phyloP scores from a whole-genome alignment of 495 filamentous ascomycete genomes.

The Aspergillus diversus region DNA sequence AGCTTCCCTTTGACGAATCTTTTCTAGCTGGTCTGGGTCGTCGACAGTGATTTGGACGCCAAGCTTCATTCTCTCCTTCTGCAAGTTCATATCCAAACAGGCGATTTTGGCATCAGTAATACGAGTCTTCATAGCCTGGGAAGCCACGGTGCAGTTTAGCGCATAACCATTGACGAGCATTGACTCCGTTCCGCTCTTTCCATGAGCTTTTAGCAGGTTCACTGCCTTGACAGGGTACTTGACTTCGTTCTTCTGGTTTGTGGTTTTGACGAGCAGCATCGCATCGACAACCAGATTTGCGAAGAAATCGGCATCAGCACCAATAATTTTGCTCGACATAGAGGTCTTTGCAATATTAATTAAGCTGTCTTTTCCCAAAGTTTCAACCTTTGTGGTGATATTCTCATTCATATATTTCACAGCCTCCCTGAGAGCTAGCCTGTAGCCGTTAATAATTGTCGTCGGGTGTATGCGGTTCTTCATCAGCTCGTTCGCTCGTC shows the following conservation, averaged over 20 bases:
- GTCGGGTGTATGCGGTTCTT: conserved; percentile 99
- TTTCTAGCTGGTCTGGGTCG: conserved; percentile 94
- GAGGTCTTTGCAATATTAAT: conserved; percentile 97
- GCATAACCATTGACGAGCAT: conserved; percentile 95
- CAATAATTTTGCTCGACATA: conserved; percentile 99
- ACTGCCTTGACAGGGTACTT: conserved; percentile 99
- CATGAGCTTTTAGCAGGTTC: conserved; percentile 97
- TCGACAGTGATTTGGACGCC: conserved; percentile 98
- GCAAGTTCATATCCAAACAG: conserved; percentile 95
- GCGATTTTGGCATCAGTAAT: conserved; percentile 95
- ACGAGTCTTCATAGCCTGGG: conserved; percentile 95
- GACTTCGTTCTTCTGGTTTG: conserved; percentile 82
- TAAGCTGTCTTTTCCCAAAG: conserved; percentile 83
- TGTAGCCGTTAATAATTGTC: conserved; percentile 98
- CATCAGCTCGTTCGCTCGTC: conserved; percentile 95
- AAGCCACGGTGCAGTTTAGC: conserved; percentile 97
- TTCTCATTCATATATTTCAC: conserved; percentile 99
- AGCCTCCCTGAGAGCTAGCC: conserved; percentile 91
- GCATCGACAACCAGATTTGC: conserved; percentile 96
- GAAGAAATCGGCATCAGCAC: conserved; percentile 94
- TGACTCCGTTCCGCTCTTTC: conserved; percentile 87
- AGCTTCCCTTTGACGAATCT: conserved; percentile 89
- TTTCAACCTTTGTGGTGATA: conserved; percentile 91
- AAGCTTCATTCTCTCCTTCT: conserved; percentile 98
- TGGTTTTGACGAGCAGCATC: conserved; percentile 91